Conservation (phyloP, 2,329 filamentous ascomycete genomes). For the Ceratocystis cacaofunesta region DNA sequence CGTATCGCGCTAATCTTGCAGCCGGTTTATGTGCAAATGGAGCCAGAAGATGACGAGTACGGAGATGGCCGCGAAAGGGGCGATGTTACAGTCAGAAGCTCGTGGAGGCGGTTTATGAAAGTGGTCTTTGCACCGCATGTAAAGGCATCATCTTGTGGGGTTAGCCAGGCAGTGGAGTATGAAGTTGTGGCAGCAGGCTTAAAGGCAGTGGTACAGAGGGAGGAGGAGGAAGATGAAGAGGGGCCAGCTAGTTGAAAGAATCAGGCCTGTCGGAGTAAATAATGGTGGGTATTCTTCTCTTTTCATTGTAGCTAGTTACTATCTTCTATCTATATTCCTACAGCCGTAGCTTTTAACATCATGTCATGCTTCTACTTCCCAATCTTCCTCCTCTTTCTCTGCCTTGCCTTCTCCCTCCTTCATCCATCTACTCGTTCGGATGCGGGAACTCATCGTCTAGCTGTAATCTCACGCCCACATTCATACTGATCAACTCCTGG, state of each 20-base stretch:
- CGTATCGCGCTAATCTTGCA: constrained; percentile 69
- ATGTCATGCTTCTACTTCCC: not conserved
- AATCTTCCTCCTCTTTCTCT: not conserved
- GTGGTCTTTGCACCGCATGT: constrained; percentile 80
- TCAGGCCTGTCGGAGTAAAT: not conserved
- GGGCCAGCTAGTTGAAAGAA: not conserved
- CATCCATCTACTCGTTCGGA: constrained; percentile 27
- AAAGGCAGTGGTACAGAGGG: constrained; percentile 22
- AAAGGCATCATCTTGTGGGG: constrained; percentile 33
- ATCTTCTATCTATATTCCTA: constrained; percentile 1
- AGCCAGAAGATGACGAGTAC: constrained; percentile 28
- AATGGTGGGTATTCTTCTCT: not conserved
- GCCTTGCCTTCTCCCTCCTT: not conserved
- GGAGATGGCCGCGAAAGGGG: constrained; percentile 26
- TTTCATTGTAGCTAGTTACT: not conserved
- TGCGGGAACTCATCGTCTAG: constrained; percentile 87
- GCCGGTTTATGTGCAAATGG: constrained; percentile 35
- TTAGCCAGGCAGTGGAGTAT: constrained; percentile 48
- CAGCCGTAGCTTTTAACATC: not conserved
- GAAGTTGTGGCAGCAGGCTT: constrained; percentile 58
- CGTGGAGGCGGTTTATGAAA: constrained; percentile 66
- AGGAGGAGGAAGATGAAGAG: not conserved
- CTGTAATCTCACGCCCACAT: constrained; percentile 83
- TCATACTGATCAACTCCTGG: constrained; percentile 96
- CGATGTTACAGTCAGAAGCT: constrained; percentile 31